Conservation (phyloP, 2,329 filamentous ascomycete genomes). For the Metarhizium sp. region DNA sequence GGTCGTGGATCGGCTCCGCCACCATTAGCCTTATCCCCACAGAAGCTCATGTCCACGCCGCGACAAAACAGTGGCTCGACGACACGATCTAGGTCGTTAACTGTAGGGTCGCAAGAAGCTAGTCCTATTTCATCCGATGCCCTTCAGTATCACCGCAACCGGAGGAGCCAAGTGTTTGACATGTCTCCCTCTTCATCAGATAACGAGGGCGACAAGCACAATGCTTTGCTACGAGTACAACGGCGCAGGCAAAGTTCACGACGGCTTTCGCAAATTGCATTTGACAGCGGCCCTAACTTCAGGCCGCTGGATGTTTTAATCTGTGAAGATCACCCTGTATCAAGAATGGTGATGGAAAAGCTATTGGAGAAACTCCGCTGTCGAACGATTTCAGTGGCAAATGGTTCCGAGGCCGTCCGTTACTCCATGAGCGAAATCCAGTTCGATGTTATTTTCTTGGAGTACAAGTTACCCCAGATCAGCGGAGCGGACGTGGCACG, state of each 20-base stretch:
- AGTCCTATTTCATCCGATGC: conserved; percentile 63
- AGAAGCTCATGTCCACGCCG: conserved; percentile 52
- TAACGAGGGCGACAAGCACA: conserved; percentile 89
- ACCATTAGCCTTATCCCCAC: conserved; percentile 48
- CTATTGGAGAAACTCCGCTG: conserved; percentile 90
- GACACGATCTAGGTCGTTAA: conserved; percentile 76
- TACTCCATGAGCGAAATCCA: conserved; percentile 96
- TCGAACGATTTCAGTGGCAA: conserved; percentile 83
- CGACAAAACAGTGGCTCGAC: conserved; percentile 52
- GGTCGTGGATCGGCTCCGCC: conserved; percentile 40
- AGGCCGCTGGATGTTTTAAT: conserved; percentile 89
- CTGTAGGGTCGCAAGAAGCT: conserved; percentile 87
- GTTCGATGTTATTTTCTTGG: conserved; percentile 97
- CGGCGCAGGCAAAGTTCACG: conserved; percentile 91
- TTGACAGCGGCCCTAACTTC: conserved; percentile 77
- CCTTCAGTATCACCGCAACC: conserved; percentile 73
- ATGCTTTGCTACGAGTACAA: conserved; percentile 84
- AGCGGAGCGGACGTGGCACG: conserved; percentile 92
- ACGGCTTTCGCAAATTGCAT: conserved; percentile 80
- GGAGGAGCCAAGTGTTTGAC: conserved; percentile 89
- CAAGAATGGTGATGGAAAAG: conserved; percentile 97
- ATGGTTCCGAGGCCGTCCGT: conserved; percentile 83
- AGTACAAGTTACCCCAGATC: conserved; percentile 90
- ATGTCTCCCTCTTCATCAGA: conserved; percentile 96
- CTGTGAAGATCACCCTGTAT: conserved; percentile 95